Evolutionary conservation across 1,139 yeast species (phyloP).

Genomic region (Debaryomyces coudertii): DNA sequence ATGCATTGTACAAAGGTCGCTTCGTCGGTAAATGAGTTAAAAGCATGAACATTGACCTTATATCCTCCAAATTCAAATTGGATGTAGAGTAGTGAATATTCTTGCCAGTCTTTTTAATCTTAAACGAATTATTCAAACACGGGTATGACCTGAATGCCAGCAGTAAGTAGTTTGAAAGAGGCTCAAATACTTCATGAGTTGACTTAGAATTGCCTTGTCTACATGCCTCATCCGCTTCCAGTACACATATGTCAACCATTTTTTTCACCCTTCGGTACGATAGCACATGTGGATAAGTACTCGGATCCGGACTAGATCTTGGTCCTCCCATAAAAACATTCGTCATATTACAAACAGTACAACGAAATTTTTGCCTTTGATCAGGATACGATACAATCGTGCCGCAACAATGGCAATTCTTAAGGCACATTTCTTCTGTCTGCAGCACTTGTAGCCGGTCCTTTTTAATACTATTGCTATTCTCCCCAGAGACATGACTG

Average conservation of each 20-base stretch:
- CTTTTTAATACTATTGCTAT: conserved; percentile 6
- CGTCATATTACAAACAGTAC: conserved; percentile 61
- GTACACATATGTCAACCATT: conserved; percentile 34
- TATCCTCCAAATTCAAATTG: conserved; percentile 50
- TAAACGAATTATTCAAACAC: conserved; percentile 55
- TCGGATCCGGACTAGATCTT: conserved; percentile 9
- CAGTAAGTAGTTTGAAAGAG: conserved; percentile 49
- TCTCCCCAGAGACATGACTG: conserved; percentile 12
- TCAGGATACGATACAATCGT: conserved; percentile 54
- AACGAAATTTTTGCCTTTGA: conserved; percentile 51
- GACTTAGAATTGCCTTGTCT: conserved; percentile 16
- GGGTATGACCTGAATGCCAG: conserved; percentile 43
- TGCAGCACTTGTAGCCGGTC: not conserved
- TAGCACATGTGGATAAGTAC: conserved; percentile 22
- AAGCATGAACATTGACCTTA: conserved; percentile 44
- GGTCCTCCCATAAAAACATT: conserved; percentile 27
- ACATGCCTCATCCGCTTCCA: conserved; percentile 17
- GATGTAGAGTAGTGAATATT: conserved; percentile 41
- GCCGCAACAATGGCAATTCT: conserved; percentile 62
- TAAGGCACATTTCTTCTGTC: conserved; percentile 18
- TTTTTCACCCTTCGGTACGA: conserved; percentile 31
- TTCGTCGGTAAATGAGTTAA: conserved; percentile 57
- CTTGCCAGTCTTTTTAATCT: conserved; percentile 25
- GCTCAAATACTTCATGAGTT: conserved; percentile 49
- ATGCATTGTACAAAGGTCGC: conserved; percentile 57